Percentiles rank a stretch among this genome's conserved stretches.
Evolutionary conservation across 164 flowering plant genomes (phyloP).

Genomic region (Saururus chinensis): DNA sequence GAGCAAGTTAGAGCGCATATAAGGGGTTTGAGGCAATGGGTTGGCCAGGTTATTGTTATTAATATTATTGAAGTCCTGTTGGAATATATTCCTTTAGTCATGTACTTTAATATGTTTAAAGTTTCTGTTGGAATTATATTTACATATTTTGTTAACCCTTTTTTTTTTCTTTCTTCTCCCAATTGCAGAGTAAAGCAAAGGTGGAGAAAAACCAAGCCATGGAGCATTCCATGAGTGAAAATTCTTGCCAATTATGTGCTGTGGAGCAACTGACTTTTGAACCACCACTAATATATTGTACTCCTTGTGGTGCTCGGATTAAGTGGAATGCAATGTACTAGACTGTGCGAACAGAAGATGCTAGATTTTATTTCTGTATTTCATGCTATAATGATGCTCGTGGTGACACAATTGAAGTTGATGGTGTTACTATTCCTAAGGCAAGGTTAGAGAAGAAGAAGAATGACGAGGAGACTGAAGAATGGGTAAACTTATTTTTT

Average conservation of each 20-base stretch:
- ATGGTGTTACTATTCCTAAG: conserved; percentile 5
- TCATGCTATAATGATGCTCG: conserved; percentile 11
- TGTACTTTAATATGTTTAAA: neutral
- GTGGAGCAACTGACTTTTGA: conserved; percentile 11
- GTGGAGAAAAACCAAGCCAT: conserved; percentile 6
- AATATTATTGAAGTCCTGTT: neutral
- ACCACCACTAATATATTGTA: conserved; percentile 13
- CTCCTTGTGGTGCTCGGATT: conserved; percentile 8
- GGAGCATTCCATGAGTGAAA: conserved; percentile 6
- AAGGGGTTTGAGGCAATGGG: conserved; percentile 7
- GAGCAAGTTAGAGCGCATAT: conserved; percentile 17
- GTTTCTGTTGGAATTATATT: neutral
- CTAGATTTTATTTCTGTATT: conserved; percentile 7
- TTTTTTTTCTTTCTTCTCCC: neutral
- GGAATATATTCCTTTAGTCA: neutral
- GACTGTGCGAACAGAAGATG: neutral
- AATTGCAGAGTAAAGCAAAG: conserved; percentile 7
- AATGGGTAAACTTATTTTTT: conserved; percentile 4
- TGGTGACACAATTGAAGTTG: conserved; percentile 5
- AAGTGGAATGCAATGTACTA: conserved; percentile 12
- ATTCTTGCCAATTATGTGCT: conserved; percentile 12
- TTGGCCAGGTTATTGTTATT: conserved; percentile 11
- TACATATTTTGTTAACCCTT: neutral
- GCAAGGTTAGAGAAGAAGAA: conserved; percentile 8
- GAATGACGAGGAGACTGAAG: conserved; percentile 12